A percentile compares a stretch with the other conserved stretches of the same genome.
Evolutionary conservation across 805 yeast genomes (phyloP).

Genomic region (Schwanniomyces yamadae): DNA sequence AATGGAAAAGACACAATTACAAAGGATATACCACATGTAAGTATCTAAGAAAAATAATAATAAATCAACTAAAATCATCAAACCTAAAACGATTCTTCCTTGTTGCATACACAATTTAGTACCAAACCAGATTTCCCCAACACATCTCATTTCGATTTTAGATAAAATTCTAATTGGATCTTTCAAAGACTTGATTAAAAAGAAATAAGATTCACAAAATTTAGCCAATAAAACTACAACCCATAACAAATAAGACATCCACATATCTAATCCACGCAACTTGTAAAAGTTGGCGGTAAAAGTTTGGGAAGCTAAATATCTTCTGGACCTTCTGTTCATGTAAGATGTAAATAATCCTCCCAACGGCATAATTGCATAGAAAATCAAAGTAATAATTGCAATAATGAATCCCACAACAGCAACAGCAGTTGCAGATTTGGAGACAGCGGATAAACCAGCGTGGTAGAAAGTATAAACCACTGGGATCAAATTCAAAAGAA

Average conservation of each 20-base stretch:
- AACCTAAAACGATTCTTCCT: constrained; percentile 83
- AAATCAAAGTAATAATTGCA: constrained; percentile 77
- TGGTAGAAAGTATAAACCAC: constrained; percentile 81
- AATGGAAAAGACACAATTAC: constrained; percentile 92
- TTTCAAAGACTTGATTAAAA: constrained; percentile 82
- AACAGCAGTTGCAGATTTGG: constrained; percentile 72
- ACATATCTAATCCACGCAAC: constrained; percentile 85
- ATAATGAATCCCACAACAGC: constrained; percentile 87
- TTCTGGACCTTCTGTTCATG: constrained; percentile 81
- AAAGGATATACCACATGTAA: constrained; percentile 96
- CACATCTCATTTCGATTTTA: constrained; percentile 85
- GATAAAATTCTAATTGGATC: constrained; percentile 93
- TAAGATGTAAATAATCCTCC: constrained; percentile 95
- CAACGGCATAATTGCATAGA: constrained; percentile 92
- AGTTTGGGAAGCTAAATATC: constrained; percentile 89
- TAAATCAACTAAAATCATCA: constrained; percentile 91
- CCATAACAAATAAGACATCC: constrained; percentile 96
- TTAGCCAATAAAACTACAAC: constrained; percentile 84
- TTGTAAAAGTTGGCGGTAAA: constrained; percentile 90
- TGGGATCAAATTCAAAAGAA: constrained; percentile 78
- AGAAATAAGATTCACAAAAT: constrained; percentile 86
- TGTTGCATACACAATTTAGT: constrained; percentile 75
- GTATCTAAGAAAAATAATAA: constrained; percentile 97
- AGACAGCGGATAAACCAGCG: constrained; percentile 63
- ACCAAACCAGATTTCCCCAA: constrained; percentile 92